Evolutionary conservation across 2,329 filamentous ascomycete genomes (phyloP), one percentile per base, ranked within the genome.

Genomic region (Fusarium metavorans): DNA sequence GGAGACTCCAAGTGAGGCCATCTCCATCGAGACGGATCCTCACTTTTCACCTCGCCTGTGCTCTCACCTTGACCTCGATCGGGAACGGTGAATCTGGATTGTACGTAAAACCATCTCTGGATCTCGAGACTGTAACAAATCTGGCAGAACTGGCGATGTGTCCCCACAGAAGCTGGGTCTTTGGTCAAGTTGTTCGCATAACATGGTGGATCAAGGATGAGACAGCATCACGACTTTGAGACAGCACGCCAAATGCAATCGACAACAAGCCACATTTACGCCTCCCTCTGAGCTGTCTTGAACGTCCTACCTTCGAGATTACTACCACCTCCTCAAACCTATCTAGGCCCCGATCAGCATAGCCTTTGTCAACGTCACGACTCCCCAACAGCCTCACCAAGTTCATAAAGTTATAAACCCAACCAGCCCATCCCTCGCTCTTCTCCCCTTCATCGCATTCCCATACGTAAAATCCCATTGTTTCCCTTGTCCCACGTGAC

Each of bases 91-190:
- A 43, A 68, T 72, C 60, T 74, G 30, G 62, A 61, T 69, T 64
- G 68, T 75, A 75, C 72, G 72, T 75, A 74, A 72, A 52, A 43
- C 23, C 23, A 64, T 61, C 64, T 59, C 39, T 56, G 35, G 13
- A 52, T 48, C 35, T 39, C 27, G 20, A 39, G 35, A 62, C 20
- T 14, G 50, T 45, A 66, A 74, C 25, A 9, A 18, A 5, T 48
- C 52, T 41, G 23, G 23, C n/a, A 5, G 11, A 14, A 5, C 25
- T 25, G 27, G 6, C 7, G 13, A 62, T 64, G 69, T 41, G 58
- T 23, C 58, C 43, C 20, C 63, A 20, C 32, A 23, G 35, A 48
- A 10, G 27, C 30, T 32, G n/a, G 30, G 25, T 35, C 57, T 32
- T 13, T 16, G 27, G 30, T 45, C 27, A 25, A 61, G n/a, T 7